phyloP scores from a whole-genome alignment of 495 filamentous ascomycete species.

The Polyplosphaeria fusca region DNA sequence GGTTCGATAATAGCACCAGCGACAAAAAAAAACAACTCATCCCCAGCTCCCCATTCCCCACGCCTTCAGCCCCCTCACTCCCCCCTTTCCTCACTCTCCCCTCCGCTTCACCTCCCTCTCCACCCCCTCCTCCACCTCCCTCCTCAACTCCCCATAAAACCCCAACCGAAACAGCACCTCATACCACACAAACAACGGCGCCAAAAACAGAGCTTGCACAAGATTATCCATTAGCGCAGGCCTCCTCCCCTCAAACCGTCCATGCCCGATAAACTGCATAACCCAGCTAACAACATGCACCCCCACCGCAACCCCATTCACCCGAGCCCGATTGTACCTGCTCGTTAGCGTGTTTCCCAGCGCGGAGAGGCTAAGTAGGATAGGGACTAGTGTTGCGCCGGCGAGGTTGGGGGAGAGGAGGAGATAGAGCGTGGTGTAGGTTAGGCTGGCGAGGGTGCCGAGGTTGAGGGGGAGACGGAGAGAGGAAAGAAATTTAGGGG shows the following conservation, averaged over 20 bases:
- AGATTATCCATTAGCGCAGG: slow-evolving; percentile 27
- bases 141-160: slow-evolving; percentile 18
- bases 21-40: too few relatives aligned
- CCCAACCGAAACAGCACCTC: slow-evolving; percentile 22
- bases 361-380: slow-evolving; percentile 5
- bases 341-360: slow-evolving; percentile 1
- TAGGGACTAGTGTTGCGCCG: slow-evolving; percentile 5
- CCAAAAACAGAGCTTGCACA: slow-evolving; percentile 25
- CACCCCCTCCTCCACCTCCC: slow-evolving; percentile 16
- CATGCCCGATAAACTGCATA: slow-evolving; percentile 19
- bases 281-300: slow-evolving; percentile 16
- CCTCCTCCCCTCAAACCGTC: slow-evolving; percentile 23
- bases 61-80: background rate
- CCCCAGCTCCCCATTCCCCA: background rate
- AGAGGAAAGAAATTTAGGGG: background rate
- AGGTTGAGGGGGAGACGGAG: slow-evolving; percentile 22
- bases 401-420: slow-evolving; percentile 20
- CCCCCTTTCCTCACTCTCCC: background rate
- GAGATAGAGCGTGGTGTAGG: slow-evolving; percentile 25
- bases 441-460: slow-evolving; percentile 6
- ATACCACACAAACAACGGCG: slow-evolving; percentile 30
- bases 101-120: slow-evolving; percentile 9
- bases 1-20: too few relatives aligned
- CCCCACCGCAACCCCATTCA: slow-evolving; percentile 7
- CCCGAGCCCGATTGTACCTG: background rate